A percentile compares a stretch with the other conserved stretches of the same genome.
phyloP scores from a whole-genome alignment of 1,284 basidiomycete genomes.

The Tilletia indica region DNA sequence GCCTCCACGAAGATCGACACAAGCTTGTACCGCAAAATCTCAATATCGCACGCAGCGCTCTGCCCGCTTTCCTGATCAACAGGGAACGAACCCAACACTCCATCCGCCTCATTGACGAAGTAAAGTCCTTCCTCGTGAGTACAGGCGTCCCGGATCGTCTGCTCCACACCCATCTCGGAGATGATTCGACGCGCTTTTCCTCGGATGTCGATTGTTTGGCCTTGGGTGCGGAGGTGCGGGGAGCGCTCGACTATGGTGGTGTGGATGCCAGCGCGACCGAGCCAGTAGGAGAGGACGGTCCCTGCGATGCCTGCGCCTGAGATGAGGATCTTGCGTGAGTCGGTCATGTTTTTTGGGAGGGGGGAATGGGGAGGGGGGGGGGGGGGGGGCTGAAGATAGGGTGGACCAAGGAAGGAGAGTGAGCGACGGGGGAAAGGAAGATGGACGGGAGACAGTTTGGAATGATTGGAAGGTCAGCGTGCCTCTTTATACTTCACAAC shows the following conservation, averaged over 20 bases:
- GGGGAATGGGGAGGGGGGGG: constrained; percentile 12
- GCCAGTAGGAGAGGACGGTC: constrained; percentile 50
- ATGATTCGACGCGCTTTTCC: constrained; percentile 47
- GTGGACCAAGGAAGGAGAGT: too few species aligned
- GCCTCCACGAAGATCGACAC: constrained; percentile 30
- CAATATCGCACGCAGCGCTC: constrained; percentile 30
- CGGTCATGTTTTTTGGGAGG: not conserved
- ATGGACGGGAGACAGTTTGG: too few species aligned
- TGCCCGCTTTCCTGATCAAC: constrained; percentile 20
- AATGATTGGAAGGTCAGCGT: too few species aligned
- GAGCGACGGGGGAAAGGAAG: too few species aligned
- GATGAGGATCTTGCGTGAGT: constrained; percentile 44
- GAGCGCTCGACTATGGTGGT: constrained; percentile 56
- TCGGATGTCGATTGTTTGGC: constrained; percentile 56
- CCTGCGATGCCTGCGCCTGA: constrained; percentile 57
- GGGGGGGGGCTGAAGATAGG: too few species aligned
- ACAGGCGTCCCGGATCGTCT: constrained; percentile 33
- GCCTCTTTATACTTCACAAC: too few species aligned
- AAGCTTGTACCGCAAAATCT: constrained; percentile 39
- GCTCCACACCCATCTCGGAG: constrained; percentile 49
- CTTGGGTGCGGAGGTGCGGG: constrained; percentile 38
- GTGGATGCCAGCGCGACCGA: constrained; percentile 38
- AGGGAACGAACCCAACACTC: constrained; percentile 35
- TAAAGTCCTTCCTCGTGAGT: constrained; percentile 52
- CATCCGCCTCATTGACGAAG: constrained; percentile 41